Percentiles rank a stretch among this genome's conserved stretches.
These are phyloP conservation scores for Oryza meyeriana DNA, from an alignment of 176 grass and related monocot genomes.

Conservation along the genomic window DNA sequence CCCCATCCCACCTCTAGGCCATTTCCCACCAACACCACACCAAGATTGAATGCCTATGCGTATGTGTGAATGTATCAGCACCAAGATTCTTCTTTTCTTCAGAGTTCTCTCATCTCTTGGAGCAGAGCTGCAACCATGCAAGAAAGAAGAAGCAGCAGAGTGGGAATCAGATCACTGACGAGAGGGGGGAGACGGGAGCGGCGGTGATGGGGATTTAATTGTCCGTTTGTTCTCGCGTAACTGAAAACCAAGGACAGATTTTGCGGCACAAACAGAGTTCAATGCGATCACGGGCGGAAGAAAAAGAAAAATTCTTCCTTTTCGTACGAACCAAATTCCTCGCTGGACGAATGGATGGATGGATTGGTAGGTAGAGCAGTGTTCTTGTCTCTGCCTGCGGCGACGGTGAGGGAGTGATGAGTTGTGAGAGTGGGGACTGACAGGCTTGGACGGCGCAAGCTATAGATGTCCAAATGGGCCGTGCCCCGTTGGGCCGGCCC, in stretches of 20 bases:
- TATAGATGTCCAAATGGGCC: too few relatives aligned
- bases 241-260: slow-evolving; percentile 26
- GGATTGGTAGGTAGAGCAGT: slow-evolving; percentile 12
- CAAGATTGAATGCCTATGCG: background rate
- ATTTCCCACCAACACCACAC: background rate
- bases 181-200: background rate
- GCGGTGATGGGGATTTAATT: slow-evolving; percentile 22
- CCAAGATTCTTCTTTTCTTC: background rate
- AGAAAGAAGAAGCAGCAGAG: background rate
- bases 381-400: slow-evolving; percentile 26
- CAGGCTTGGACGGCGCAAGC: slow-evolving; percentile 20
- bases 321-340: background rate
- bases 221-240: background rate
- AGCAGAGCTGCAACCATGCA: background rate
- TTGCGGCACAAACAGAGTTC: background rate
- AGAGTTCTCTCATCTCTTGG: background rate
- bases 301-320: background rate
- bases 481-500: too few relatives aligned
- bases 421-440: background rate
- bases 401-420: background rate
- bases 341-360: slow-evolving; percentile 1
- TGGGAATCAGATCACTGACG: slow-evolving; percentile 1
- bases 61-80: background rate
- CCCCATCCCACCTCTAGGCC: slow-evolving; percentile 37
- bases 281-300: background rate